Evolutionary conservation across 345 rosid genomes (phyloP).

Genomic region (Geranium rotundifolium): DNA sequence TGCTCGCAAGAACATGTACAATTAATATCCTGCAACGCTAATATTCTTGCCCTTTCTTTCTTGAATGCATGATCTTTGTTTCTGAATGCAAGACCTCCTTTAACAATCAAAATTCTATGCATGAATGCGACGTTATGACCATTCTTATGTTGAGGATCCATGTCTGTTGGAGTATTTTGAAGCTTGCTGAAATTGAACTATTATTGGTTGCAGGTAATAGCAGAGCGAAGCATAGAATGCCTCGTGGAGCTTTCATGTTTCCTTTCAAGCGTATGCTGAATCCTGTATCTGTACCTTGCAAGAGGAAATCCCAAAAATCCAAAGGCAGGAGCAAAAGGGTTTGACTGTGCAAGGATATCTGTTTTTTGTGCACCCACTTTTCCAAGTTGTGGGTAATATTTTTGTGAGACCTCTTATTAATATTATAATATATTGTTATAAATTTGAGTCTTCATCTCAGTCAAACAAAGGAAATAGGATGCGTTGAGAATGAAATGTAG

Average conservation of each 20-base stretch:
- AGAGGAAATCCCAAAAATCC: slow-evolving; percentile 22
- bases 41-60: background rate
- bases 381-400: background rate
- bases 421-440: too few relatives aligned
- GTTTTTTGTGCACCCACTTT: slow-evolving; percentile 1
- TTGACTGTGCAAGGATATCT: slow-evolving; percentile 4
- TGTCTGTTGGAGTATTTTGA: too few relatives aligned
- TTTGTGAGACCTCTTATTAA: background rate
- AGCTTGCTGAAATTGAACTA: background rate
- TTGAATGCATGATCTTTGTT: background rate
- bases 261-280: slow-evolving; percentile 36
- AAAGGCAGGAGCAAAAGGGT: slow-evolving; percentile 5
- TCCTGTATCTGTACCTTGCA: slow-evolving; percentile 23
- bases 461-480: background rate
- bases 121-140: background rate
- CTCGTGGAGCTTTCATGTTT: slow-evolving; percentile 11
- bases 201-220: slow-evolving; percentile 27
- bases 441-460: background rate
- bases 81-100: too few relatives aligned
- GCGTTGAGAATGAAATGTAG: background rate
- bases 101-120: background rate
- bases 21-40: background rate
- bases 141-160: background rate
- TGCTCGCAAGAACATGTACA: background rate
- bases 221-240: slow-evolving; percentile 18